Conservation (phyloP, 2,329 filamentous ascomycete genomes). For the Bipolaris sorokiniana region DNA sequence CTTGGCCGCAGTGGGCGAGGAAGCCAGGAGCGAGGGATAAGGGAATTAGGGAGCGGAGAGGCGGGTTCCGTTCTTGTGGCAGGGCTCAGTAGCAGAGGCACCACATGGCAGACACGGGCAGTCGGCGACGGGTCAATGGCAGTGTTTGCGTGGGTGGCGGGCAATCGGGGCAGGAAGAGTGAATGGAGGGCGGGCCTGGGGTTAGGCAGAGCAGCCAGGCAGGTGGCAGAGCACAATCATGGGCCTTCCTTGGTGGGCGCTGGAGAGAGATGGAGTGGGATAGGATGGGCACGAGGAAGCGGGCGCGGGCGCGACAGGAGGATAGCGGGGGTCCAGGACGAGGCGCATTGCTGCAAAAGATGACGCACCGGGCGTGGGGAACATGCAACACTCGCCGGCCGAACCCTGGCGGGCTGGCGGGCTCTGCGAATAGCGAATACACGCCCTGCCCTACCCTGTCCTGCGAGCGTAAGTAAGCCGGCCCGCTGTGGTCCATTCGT, state of each 20-base stretch:
- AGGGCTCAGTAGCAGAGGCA: conserved; percentile 14
- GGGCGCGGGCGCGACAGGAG: conserved; percentile 16
- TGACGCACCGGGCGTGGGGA: conserved; percentile 37
- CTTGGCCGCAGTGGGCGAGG: conserved; percentile 3
- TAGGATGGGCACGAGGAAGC: conserved; percentile 2
- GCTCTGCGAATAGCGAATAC: neutral
- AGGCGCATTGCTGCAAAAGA: conserved; percentile 23
- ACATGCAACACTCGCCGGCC: conserved; percentile 21
- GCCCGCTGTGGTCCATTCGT: neutral
- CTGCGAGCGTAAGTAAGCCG: neutral
- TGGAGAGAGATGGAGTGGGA: conserved; percentile 4
- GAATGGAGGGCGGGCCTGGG: conserved; percentile 13
- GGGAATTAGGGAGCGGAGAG: conserved; percentile 14
- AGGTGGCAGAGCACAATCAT: conserved; percentile 31
- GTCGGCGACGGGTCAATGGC: conserved; percentile 19
- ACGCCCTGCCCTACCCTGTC: neutral
- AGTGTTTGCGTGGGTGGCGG: neutral
- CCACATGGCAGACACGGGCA: conserved; percentile 22
- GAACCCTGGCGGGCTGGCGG: conserved; percentile 2
- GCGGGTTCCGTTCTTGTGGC: conserved; percentile 11
- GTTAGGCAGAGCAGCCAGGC: conserved; percentile 28
- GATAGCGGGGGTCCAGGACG: conserved; percentile 34
- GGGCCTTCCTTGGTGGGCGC: conserved; percentile 20
- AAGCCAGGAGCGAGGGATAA: conserved; percentile 6
- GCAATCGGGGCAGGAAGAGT: neutral